phyloP scores from a whole-genome alignment of 345 rosid species.

The Turnera subulata region DNA sequence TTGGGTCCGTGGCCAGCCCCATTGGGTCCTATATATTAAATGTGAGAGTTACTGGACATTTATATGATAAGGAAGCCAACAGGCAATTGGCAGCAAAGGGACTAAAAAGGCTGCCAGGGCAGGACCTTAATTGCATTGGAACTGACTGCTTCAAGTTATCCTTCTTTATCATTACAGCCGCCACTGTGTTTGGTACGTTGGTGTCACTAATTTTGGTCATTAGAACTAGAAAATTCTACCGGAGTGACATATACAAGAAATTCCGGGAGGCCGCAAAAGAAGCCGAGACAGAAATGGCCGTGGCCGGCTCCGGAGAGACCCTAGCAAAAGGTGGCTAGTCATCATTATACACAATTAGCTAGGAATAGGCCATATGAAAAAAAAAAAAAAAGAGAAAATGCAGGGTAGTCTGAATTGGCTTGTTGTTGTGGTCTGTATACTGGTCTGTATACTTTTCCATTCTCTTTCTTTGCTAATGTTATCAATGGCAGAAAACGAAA shows the following conservation, averaged over 20 bases:
- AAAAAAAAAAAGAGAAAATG: not conserved
- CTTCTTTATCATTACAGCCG: constrained; percentile 47
- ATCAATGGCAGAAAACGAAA: too few relatives aligned
- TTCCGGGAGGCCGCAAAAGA: constrained; percentile 42
- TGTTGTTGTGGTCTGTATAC: too few relatives aligned
- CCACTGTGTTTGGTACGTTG: constrained; percentile 43
- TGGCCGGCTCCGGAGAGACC: constrained; percentile 1
- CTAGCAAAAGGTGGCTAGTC: not conserved
- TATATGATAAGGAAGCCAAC: constrained; percentile 53
- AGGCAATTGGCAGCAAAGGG: constrained; percentile 43
- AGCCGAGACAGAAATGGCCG: constrained; percentile 37
- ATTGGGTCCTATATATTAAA: constrained; percentile 53
- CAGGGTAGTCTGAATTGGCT: too few relatives aligned
- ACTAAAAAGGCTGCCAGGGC: constrained; percentile 11
- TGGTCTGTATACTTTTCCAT: too few relatives aligned
- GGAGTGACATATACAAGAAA: constrained; percentile 59
- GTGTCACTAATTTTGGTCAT: constrained; percentile 48
- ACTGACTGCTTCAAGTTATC: constrained; percentile 49
- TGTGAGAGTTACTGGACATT: constrained; percentile 46
- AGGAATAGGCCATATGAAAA: not conserved
- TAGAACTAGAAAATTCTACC: constrained; percentile 58
- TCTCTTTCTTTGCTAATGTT: too few relatives aligned
- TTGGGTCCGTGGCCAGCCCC: constrained; percentile 59
- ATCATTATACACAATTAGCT: not conserved
- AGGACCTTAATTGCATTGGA: constrained; percentile 45